Percentiles rank a stretch among this genome's conserved stretches.
phyloP scores from a whole-genome alignment of 2,329 filamentous ascomycete genomes.

The Neofusicoccum sp. region DNA sequence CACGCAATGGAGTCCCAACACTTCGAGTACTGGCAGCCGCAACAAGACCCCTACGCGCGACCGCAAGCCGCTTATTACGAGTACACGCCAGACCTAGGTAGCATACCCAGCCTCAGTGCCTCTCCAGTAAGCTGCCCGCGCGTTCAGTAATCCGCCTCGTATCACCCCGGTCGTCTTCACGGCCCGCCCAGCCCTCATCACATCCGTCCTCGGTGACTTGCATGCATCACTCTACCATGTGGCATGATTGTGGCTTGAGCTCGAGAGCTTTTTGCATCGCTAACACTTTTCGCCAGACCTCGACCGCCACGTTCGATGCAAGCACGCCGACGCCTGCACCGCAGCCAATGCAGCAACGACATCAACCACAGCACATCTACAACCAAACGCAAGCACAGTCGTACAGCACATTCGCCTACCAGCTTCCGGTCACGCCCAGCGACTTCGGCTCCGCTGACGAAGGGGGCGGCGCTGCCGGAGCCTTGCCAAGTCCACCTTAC shows the following conservation, averaged over 20 bases:
- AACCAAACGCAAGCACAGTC: constrained; percentile 17
- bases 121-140: constrained; percentile 34
- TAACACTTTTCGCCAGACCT: constrained; percentile 25
- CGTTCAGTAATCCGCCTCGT: constrained; percentile 6
- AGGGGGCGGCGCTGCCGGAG: constrained; percentile 19
- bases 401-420: constrained; percentile 35
- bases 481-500: constrained; percentile 24
- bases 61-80: constrained; percentile 35
- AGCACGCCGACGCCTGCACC: constrained; percentile 26
- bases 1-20: constrained; percentile 35
- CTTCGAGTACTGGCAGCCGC: constrained; percentile 36
- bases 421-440: constrained; percentile 39
- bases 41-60: constrained; percentile 33
- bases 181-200: constrained; percentile 9
- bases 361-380: constrained; percentile 8
- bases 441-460: constrained; percentile 42
- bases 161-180: constrained; percentile 10
- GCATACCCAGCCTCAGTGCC: constrained; percentile 38
- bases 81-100: constrained; percentile 33
- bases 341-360: neutral
- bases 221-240: neutral
- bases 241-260: constrained; percentile 2
- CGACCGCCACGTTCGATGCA: constrained; percentile 34
- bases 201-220: neutral
- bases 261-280: no score